phyloP scores from a whole-genome alignment of 129 eudicot genomes.

The Flaveria linearis region DNA sequence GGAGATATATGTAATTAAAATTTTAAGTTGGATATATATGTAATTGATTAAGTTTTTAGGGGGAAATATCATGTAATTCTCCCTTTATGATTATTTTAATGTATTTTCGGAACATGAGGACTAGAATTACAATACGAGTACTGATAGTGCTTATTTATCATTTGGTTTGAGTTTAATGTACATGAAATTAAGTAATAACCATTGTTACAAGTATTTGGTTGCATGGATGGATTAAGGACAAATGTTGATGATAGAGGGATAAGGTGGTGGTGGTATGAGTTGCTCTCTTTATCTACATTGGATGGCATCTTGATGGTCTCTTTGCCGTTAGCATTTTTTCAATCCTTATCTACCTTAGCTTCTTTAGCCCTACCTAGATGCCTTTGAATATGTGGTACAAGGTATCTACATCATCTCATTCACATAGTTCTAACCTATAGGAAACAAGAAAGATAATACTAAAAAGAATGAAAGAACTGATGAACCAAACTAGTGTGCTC shows the following conservation, averaged over 20 bases:
- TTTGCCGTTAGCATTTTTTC: constrained; percentile 39
- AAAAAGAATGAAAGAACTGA: background rate
- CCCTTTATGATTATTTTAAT: background rate
- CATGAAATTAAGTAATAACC: constrained; percentile 9
- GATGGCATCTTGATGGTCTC: constrained; percentile 26
- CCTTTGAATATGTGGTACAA: constrained; percentile 34
- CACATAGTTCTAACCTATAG: constrained; percentile 23
- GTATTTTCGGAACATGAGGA: no score
- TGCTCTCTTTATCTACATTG: constrained; percentile 44
- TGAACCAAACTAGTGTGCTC: background rate
- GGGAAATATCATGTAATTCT: no score
- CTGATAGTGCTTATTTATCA: background rate
- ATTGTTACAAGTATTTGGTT: background rate
- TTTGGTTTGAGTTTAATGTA: background rate
- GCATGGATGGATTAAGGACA: constrained; percentile 32
- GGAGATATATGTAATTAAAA: no score
- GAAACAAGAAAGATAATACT: background rate
- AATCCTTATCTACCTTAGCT: constrained; percentile 33
- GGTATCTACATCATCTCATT: constrained; percentile 28
- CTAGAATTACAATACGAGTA: background rate
- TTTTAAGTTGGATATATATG: no score
- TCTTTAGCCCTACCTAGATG: constrained; percentile 15
- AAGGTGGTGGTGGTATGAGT: constrained; percentile 46
- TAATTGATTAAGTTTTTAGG: no score
- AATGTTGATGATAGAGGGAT: constrained; percentile 42